A percentile compares a stretch with the other conserved stretches of the same genome.
Evolutionary conservation across 306 rosid species (phyloP).

Genomic region (Comarum palustre): DNA sequence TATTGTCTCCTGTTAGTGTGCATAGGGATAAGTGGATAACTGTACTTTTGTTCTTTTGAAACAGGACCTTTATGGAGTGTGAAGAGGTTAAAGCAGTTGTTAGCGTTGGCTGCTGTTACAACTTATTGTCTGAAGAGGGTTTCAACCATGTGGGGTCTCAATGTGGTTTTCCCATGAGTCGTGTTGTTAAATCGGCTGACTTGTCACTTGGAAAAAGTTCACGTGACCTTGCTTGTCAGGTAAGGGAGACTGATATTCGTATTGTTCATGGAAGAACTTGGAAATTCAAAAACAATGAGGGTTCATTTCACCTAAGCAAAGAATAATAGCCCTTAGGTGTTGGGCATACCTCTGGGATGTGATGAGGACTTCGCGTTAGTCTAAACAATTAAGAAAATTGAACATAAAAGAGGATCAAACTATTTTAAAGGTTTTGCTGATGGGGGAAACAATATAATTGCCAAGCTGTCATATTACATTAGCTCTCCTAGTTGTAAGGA

Average conservation of each 20-base stretch:
- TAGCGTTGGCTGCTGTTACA: slow-evolving; percentile 90
- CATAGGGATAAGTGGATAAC: slow-evolving; percentile 8
- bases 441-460: background rate
- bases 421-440: background rate
- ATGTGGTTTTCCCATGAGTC: slow-evolving; percentile 82
- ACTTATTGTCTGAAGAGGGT: slow-evolving; percentile 72
- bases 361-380: background rate
- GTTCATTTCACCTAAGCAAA: background rate
- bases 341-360: background rate
- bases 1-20: slow-evolving; percentile 1
- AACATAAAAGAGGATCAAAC: background rate
- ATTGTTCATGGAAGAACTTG: background rate
- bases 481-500: background rate
- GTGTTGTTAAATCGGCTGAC: slow-evolving; percentile 53
- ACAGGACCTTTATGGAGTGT: slow-evolving; percentile 75
- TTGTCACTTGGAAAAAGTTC: slow-evolving; percentile 73
- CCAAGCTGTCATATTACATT: background rate
- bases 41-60: slow-evolving; percentile 12
- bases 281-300: background rate
- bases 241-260: slow-evolving; percentile 15
- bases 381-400: background rate
- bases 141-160: slow-evolving; percentile 37
- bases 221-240: slow-evolving; percentile 96
- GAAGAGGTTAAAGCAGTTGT: slow-evolving; percentile 80
- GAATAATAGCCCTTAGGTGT: background rate